A percentile compares a stretch with the other conserved stretches of the same genome.
Conservation (phyloP, 495 filamentous ascomycete genomes). For the Penicillium coprophilum region DNA sequence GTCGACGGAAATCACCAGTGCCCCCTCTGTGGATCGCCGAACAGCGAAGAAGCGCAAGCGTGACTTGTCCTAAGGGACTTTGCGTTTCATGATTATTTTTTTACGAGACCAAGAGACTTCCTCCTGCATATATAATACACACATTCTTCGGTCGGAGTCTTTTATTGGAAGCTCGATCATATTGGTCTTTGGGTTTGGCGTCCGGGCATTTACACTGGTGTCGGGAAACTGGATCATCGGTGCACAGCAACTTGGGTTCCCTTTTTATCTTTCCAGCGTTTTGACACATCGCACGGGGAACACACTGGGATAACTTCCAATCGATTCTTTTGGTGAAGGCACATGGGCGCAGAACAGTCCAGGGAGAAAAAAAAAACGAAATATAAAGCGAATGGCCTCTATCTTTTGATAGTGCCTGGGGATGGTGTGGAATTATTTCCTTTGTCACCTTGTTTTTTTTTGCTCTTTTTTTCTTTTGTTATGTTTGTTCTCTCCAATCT, state of each 20-base stretch:
- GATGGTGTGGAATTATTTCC: slow-evolving; percentile 13
- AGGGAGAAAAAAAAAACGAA: slow-evolving; percentile 10
- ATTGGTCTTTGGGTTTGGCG: slow-evolving; percentile 42
- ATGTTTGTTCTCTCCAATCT: slow-evolving; percentile 12
- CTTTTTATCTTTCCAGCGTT: slow-evolving; percentile 4
- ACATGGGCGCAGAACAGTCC: slow-evolving; percentile 15
- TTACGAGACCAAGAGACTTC: slow-evolving; percentile 49
- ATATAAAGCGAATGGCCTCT: slow-evolving; percentile 12
- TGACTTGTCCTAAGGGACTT: slow-evolving; percentile 38
- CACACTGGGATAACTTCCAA: slow-evolving; percentile 1
- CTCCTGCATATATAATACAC: slow-evolving; percentile 37
- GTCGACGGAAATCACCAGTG: slow-evolving; percentile 55
- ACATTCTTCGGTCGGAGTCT: slow-evolving; percentile 23
- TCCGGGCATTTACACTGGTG: slow-evolving; percentile 41
- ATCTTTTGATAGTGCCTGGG: slow-evolving; percentile 7
- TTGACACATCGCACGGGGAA: slow-evolving; percentile 7
- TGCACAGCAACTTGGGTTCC: slow-evolving; percentile 26
- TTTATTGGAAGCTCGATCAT: slow-evolving; percentile 18
- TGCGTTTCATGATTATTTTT: slow-evolving; percentile 26
- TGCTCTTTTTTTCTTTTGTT: slow-evolving; percentile 20
- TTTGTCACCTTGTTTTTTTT: slow-evolving; percentile 20
- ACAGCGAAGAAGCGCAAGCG: slow-evolving; percentile 79
- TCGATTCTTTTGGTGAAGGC: slow-evolving; percentile 1
- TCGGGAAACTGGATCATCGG: slow-evolving; percentile 31
- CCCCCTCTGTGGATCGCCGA: slow-evolving; percentile 46